These are phyloP conservation scores for Sideroxylon spinosum DNA, from an alignment of 179 eudicot species.

Conservation along the genomic window DNA sequence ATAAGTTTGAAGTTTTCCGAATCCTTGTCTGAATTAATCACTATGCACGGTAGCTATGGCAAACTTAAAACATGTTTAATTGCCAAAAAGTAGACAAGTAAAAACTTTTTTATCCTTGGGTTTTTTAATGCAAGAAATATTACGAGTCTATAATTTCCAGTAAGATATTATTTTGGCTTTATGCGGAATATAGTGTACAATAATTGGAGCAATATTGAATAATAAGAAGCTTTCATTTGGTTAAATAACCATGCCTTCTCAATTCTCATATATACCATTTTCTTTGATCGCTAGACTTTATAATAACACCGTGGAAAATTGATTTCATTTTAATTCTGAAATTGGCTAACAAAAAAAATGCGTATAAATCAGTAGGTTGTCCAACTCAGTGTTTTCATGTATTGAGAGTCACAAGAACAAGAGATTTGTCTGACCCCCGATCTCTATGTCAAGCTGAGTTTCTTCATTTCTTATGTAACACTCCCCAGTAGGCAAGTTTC, in stretches of 20 bases:
- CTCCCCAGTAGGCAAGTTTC: background rate
- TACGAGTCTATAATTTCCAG: background rate
- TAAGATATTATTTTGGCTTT: background rate
- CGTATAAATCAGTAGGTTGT: background rate
- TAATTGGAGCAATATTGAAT: background rate
- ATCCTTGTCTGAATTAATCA: background rate
- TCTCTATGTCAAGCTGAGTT: background rate
- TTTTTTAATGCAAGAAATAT: background rate
- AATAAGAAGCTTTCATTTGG: background rate
- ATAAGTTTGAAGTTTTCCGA: background rate
- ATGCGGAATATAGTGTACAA: too few relatives aligned
- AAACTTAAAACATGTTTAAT: background rate
- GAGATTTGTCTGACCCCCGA: background rate
- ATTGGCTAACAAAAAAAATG: too few relatives aligned
- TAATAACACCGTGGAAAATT: background rate
- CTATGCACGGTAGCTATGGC: background rate
- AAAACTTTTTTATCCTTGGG: too few relatives aligned
- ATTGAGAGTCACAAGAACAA: background rate
- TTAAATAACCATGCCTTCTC: background rate
- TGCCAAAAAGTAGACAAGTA: background rate
- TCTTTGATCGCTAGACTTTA: background rate
- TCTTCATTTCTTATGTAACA: background rate
- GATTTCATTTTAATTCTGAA: background rate
- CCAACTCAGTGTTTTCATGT: background rate
- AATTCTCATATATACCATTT: background rate